A percentile compares a stretch with the other conserved stretches of the same genome.
These are phyloP conservation scores for Fusarium paranaense DNA, from an alignment of 2,329 filamentous ascomycete species.

Conservation along the genomic window DNA sequence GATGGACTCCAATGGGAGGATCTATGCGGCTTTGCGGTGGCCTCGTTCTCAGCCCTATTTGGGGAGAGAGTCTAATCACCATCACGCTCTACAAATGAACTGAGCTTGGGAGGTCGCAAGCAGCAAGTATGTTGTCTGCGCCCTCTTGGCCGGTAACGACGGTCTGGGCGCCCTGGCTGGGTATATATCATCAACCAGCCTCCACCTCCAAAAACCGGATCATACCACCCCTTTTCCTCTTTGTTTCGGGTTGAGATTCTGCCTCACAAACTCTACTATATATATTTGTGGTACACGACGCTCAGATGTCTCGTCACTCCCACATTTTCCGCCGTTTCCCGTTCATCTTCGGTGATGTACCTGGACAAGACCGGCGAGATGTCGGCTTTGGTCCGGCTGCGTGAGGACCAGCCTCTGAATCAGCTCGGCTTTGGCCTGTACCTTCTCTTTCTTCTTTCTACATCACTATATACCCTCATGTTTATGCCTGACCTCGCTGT, in stretches of 20 bases:
- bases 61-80: background rate
- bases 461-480: background rate
- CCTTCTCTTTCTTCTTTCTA: background rate
- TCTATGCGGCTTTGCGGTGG: background rate
- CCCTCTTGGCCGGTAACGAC: background rate
- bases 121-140: background rate
- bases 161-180: background rate
- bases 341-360: background rate
- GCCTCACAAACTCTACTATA: background rate
- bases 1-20: background rate
- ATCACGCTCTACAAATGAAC: background rate
- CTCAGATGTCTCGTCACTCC: background rate
- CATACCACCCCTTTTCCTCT: background rate
- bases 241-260: background rate
- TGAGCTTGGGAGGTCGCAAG: background rate
- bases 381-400: background rate
- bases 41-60: background rate
- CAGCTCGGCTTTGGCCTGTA: background rate
- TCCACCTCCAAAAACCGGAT: background rate
- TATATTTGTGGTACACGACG: background rate
- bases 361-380: background rate
- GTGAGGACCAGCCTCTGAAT: background rate
- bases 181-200: background rate
- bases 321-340: background rate
- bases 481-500: background rate